Conservation (phyloP, 202 grass and related monocot species). For the Schoenoplectus triqueter region DNA sequence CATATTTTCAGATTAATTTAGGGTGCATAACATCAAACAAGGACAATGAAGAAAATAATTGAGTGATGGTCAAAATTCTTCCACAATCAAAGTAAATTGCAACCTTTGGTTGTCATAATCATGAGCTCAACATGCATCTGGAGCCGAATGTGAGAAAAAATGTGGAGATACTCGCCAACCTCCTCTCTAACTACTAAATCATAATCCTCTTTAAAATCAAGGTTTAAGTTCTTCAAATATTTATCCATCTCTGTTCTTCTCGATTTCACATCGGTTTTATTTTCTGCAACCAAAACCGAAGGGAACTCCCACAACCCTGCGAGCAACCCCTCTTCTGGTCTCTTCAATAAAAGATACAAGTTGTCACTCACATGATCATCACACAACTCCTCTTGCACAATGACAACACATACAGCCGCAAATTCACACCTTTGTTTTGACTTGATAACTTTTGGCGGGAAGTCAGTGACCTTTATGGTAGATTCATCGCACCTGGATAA, state of each 20-base stretch:
- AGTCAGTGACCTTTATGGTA: constrained; percentile 63
- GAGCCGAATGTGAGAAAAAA: constrained; percentile 91
- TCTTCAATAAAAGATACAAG: constrained; percentile 70
- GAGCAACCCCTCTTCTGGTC: constrained; percentile 83
- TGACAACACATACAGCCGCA: constrained; percentile 78
- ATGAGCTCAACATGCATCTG: constrained; percentile 84
- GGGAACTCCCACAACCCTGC: constrained; percentile 98
- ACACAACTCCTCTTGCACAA: constrained; percentile 50
- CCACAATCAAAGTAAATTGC: constrained; percentile 14
- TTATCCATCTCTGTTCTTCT: constrained; percentile 77
- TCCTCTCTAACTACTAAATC: constrained; percentile 63
- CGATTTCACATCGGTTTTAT: constrained; percentile 37
- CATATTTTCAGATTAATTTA: constrained; percentile 4
- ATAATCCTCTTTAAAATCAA: constrained; percentile 36
- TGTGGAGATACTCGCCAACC: constrained; percentile 77
- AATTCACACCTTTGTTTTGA: constrained; percentile 75
- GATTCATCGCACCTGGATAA: constrained; percentile 50
- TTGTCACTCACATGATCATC: constrained; percentile 31
- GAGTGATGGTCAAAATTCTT: constrained; percentile 16
- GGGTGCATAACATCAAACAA: not conserved
- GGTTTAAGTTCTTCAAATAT: constrained; percentile 58
- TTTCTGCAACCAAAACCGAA: constrained; percentile 60
- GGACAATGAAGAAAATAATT: not conserved
- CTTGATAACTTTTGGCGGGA: constrained; percentile 68
- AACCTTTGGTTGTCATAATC: constrained; percentile 75